Evolutionary conservation across 2,329 filamentous ascomycete genomes (phyloP), one percentile per base, ranked within the genome.

Genomic region (Talaromyces rugulosus): DNA sequence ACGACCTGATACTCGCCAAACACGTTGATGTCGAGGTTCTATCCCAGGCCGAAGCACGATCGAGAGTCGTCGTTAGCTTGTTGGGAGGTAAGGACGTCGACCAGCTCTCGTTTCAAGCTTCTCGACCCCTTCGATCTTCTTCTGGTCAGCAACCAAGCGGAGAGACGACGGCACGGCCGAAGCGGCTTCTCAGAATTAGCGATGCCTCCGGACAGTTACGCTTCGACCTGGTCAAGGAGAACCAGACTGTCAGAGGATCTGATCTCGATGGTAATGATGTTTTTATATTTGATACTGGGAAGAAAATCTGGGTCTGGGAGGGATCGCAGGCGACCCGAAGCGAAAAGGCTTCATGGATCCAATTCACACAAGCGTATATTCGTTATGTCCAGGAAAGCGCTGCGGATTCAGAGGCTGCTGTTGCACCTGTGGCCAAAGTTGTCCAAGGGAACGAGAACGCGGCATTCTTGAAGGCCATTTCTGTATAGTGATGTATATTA

Each of bases 241-340:
- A 82, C 0, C 69, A 74, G 31, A 69, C 67, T 1, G 78, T 87
- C 14, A 69, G 74, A 3, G 71, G 68, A 53, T 70, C 74, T 0
- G 85, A 88, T 65, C 74, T 89, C 6, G 81, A 87, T 64, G 80
- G 80, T 47, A 78, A 81, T 53, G 86, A 89, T 67, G 82, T 89
- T 5, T 89, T 89, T 68, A 70, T 90, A 23, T 77, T 88, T 63
- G 85, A 87, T 66, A 79, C 77, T 0, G 85, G 86, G 6, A 81
- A 72, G 57, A 75, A 75, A 7, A 77, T 89, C 36, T 90, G 87
- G 86, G 85, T 89, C 1, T 89, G 87, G 87, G 81, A 88, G 68
- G 87, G 87, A 0, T 73, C 75, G 2, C 76, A 78, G 1, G 86
- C 87, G 8, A 89, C 86, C 70, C 74, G 74, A 36, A 74, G 72